Conservation (phyloP, 1,284 basidiomycete genomes). For the Grifola frondosa region DNA sequence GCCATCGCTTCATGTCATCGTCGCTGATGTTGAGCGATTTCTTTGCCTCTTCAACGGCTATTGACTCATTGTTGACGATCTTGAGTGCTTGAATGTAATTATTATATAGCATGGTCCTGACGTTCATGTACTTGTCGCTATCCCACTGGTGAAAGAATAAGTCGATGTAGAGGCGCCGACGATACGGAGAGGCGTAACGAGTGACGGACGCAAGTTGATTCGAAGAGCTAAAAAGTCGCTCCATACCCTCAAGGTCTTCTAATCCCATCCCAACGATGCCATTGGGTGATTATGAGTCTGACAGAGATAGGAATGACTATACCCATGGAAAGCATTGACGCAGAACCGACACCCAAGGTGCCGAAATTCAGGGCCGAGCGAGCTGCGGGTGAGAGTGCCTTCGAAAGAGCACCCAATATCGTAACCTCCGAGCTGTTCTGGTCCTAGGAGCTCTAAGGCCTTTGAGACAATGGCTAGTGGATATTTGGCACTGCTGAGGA, state of each 20-base stretch:
- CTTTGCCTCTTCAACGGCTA: constrained; percentile 9
- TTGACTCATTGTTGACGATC: constrained; percentile 18
- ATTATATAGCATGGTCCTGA: constrained; percentile 24
- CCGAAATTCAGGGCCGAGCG: constrained; percentile 23
- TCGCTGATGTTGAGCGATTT: background rate
- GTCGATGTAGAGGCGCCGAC: constrained; percentile 28
- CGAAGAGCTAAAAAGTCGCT: constrained; percentile 30
- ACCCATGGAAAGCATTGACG: constrained; percentile 33
- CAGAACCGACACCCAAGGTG: constrained; percentile 13
- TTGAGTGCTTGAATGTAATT: constrained; percentile 27
- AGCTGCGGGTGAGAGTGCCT: constrained; percentile 26
- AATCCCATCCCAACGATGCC: constrained; percentile 26
- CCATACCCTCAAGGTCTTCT: constrained; percentile 33
- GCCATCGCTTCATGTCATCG: background rate
- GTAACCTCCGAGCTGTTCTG: constrained; percentile 15
- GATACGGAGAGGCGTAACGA: constrained; percentile 29
- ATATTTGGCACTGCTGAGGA: constrained; percentile 34
- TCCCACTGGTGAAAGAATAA: constrained; percentile 30
- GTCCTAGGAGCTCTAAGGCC: constrained; percentile 21
- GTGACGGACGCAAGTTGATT: constrained; percentile 29
- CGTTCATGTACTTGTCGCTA: constrained; percentile 26
- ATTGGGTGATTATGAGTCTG: constrained; percentile 28
- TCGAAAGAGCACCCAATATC: constrained; percentile 37
- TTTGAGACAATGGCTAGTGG: constrained; percentile 29
- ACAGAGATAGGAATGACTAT: constrained; percentile 32